Conservation (phyloP, 345 rosid species). For the Linum trigynum region DNA sequence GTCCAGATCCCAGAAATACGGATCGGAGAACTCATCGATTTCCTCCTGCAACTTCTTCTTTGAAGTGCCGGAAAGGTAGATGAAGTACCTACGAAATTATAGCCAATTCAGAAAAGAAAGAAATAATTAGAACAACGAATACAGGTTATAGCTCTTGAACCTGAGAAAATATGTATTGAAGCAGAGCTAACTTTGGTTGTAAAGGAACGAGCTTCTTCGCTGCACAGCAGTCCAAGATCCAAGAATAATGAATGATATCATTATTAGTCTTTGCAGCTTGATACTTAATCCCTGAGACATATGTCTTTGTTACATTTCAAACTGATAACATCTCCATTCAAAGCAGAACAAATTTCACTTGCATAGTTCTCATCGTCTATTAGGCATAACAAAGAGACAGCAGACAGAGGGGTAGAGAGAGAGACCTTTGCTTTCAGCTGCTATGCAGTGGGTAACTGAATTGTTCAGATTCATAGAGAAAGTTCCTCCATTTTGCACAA, state of each 20-base stretch:
- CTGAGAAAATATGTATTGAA: constrained; percentile 8
- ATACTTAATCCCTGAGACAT: constrained; percentile 64
- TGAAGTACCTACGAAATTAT: constrained; percentile 54
- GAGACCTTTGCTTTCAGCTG: constrained; percentile 86
- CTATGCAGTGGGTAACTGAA: constrained; percentile 81
- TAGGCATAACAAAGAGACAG: too few relatives aligned
- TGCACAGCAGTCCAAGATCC: constrained; percentile 81
- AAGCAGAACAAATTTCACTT: background rate
- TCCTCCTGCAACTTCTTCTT: constrained; percentile 71
- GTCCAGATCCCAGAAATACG: constrained; percentile 72
- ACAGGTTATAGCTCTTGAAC: background rate
- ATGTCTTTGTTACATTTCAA: background rate
- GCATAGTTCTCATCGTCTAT: too few relatives aligned
- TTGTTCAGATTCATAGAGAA: constrained; percentile 92
- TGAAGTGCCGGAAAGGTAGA: constrained; percentile 62
- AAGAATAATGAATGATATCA: constrained; percentile 79
- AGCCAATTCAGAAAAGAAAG: background rate
- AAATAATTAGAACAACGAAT: background rate
- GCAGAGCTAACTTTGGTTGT: constrained; percentile 62
- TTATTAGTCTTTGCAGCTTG: constrained; percentile 74
- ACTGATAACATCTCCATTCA: background rate
- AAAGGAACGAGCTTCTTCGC: constrained; percentile 66
- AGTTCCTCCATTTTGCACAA: constrained; percentile 81
- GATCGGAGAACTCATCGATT: constrained; percentile 78
- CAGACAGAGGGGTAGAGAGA: constrained; percentile 25